phyloP scores from a whole-genome alignment of 768 basidiomycete genomes.

The Tylopilus intermedius region DNA sequence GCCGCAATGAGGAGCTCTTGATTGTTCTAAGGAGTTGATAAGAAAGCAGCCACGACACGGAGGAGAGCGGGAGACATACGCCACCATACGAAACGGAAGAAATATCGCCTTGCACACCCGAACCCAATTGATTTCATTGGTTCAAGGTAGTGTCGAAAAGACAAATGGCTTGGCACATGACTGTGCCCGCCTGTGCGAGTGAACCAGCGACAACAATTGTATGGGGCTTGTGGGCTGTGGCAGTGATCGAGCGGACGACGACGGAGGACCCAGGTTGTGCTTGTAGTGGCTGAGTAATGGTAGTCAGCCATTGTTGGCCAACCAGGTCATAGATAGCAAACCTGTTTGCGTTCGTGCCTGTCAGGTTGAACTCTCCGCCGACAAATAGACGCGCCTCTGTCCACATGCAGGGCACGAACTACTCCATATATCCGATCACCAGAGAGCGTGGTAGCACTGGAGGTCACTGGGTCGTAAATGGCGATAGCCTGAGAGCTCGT shows the following conservation, averaged over 20 bases:
- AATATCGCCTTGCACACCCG: conserved; percentile 78
- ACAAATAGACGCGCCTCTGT: conserved; percentile 61
- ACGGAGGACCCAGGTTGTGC: conserved; percentile 48
- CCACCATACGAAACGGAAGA: conserved; percentile 76
- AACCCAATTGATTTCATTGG: conserved; percentile 78
- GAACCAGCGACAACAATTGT: conserved; percentile 82
- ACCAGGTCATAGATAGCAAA: conserved; percentile 79
- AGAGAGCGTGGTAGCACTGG: conserved; percentile 46
- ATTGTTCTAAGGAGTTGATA: conserved; percentile 42
- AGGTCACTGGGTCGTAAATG: conserved; percentile 59
- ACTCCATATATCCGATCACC: conserved; percentile 69
- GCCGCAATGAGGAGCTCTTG: conserved; percentile 71
- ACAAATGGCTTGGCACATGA: conserved; percentile 76
- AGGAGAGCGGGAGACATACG: conserved; percentile 40
- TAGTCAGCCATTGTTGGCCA: conserved; percentile 55
- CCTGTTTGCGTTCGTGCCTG: conserved; percentile 54
- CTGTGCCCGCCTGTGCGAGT: conserved; percentile 72
- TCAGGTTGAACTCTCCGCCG: conserved; percentile 76
- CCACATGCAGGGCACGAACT: conserved; percentile 71
- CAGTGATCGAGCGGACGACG: conserved; percentile 67
- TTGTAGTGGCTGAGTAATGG: conserved; percentile 57
- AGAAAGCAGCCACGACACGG: conserved; percentile 1
- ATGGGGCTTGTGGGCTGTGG: conserved; percentile 53
- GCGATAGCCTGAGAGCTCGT: conserved; percentile 52
- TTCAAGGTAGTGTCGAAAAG: conserved; percentile 59